These are phyloP conservation scores for Trichoderma aggressivum DNA, from an alignment of 2,329 filamentous ascomycete genomes.

Conservation along the genomic window DNA sequence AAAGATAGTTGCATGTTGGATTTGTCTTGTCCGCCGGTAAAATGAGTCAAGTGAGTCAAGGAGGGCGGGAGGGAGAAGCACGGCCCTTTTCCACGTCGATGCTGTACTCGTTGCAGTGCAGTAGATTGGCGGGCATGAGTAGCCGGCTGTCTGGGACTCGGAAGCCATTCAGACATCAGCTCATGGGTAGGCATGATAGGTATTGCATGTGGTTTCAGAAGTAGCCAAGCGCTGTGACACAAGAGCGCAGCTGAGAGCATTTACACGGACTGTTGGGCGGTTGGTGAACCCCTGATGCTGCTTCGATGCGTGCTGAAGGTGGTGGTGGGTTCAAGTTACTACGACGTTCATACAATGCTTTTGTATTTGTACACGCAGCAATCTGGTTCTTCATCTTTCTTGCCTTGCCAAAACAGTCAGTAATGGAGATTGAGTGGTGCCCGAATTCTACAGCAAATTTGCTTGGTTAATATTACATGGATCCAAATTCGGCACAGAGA, in stretches of 20 bases:
- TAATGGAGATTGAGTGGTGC: not conserved
- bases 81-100: not conserved
- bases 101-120: not conserved
- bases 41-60: slow-evolving; percentile 1
- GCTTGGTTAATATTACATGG: not conserved
- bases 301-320: not conserved
- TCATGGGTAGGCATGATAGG: not conserved
- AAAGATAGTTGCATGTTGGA: not conserved
- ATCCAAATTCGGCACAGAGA: not conserved
- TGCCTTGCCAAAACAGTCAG: not conserved
- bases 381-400: not conserved
- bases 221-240: not conserved
- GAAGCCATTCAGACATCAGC: not conserved
- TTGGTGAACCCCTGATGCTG: not conserved
- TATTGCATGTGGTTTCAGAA: not conserved
- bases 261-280: not conserved
- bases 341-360: not conserved
- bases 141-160: not conserved
- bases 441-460: not conserved
- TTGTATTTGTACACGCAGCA: not conserved
- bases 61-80: not conserved
- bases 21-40: not conserved
- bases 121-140: not conserved
- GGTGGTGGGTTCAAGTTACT: not conserved
- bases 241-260: not conserved